Percentiles rank a stretch among this genome's conserved stretches.
Evolutionary conservation across 2,329 filamentous ascomycete genomes (phyloP).

Genomic region (Trichoderma aggressivum): DNA sequence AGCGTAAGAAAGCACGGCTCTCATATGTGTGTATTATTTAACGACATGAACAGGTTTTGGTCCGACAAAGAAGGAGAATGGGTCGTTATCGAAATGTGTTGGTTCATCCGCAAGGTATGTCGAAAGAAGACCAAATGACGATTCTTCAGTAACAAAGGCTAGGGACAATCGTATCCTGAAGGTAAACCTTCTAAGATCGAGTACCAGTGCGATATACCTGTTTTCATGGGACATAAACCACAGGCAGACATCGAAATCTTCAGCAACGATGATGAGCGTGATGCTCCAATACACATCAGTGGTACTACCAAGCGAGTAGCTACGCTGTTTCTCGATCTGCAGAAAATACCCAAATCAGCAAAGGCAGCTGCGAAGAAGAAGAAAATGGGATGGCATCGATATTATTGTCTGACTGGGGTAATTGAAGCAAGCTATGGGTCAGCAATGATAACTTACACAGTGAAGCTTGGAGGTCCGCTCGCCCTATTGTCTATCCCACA

Average conservation of each 20-base stretch:
- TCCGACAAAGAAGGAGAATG: constrained; percentile 37
- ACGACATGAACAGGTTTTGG: constrained; percentile 33
- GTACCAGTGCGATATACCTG: constrained; percentile 39
- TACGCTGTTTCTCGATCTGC: constrained; percentile 35
- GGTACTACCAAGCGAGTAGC: constrained; percentile 32
- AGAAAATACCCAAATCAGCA: constrained; percentile 32
- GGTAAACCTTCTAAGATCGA: constrained; percentile 35
- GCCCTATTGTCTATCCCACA: background rate
- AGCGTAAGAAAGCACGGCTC: constrained; percentile 30
- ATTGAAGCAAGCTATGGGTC: constrained; percentile 40
- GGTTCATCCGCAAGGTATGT: constrained; percentile 39
- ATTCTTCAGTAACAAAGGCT: background rate
- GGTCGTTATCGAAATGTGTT: constrained; percentile 38
- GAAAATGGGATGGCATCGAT: constrained; percentile 36
- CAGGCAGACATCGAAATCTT: constrained; percentile 40
- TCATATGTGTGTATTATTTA: constrained; percentile 7
- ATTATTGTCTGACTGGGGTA: constrained; percentile 36
- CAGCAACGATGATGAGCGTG: constrained; percentile 32
- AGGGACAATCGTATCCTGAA: constrained; percentile 39
- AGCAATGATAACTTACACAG: constrained; percentile 37
- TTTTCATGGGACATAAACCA: constrained; percentile 33
- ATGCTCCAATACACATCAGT: constrained; percentile 32
- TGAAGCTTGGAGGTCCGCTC: constrained; percentile 36
- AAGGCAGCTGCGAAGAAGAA: constrained; percentile 31
- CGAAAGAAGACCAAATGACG: background rate